Conservation (phyloP, 2,329 filamentous ascomycete species). For the Aspergillus arachidicola region DNA sequence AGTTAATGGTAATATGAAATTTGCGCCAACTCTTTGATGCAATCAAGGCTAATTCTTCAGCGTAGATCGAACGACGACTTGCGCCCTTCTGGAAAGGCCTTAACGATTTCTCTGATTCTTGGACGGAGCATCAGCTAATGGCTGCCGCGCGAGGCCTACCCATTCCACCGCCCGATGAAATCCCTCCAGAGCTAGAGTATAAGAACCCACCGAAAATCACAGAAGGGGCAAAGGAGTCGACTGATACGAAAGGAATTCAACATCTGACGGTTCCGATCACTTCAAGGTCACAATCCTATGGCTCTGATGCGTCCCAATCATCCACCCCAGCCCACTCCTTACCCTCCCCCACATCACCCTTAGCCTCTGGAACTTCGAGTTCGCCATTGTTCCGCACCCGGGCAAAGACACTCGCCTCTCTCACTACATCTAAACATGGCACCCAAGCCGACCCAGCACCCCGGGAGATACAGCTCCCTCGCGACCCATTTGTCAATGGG, state of each 20-base stretch:
- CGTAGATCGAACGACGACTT: conserved; percentile 86
- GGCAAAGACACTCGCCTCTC: conserved; percentile 84
- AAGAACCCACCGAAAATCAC: conserved; percentile 53
- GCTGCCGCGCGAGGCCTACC: conserved; percentile 82
- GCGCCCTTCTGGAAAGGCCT: conserved; percentile 96
- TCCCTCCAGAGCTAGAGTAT: conserved; percentile 68
- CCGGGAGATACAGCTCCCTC: conserved; percentile 76
- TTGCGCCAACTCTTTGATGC: neutral
- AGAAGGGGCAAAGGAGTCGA: conserved; percentile 49
- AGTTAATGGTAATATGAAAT: conserved; percentile 72
- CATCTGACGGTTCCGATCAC: conserved; percentile 79
- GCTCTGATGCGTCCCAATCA: conserved; percentile 70
- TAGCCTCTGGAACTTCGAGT: conserved; percentile 52
- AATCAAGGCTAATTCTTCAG: conserved; percentile 22
- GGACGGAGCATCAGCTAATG: conserved; percentile 95
- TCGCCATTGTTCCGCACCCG: conserved; percentile 73
- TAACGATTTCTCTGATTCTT: conserved; percentile 82
- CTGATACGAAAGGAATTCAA: conserved; percentile 63
- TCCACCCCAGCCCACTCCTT: conserved; percentile 66
- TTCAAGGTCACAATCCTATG: conserved; percentile 73
- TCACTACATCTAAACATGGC: conserved; percentile 73
- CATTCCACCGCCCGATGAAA: conserved; percentile 80
- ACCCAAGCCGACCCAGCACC: conserved; percentile 72
- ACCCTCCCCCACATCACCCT: conserved; percentile 59
- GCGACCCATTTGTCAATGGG: conserved; percentile 90